Evolutionary conservation across 306 rosid genomes (phyloP).

Genomic region (Vicia sativa): DNA sequence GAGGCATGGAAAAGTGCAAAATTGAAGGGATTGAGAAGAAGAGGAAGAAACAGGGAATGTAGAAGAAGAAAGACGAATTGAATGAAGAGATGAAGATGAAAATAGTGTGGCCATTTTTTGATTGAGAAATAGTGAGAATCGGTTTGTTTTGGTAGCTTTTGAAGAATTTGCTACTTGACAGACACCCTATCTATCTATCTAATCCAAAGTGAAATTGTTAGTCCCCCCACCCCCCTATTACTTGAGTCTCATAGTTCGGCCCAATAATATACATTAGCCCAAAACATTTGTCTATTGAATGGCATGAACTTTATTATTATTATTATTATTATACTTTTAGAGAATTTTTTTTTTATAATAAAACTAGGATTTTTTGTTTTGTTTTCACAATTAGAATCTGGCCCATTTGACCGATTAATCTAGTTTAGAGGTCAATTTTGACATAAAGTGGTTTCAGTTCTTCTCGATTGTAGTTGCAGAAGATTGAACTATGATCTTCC

Average conservation of each 20-base stretch:
- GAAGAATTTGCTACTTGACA: neutral
- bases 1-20: slow-evolving; percentile 38
- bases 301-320: no score
- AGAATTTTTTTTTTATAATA: no score
- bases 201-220: neutral
- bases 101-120: slow-evolving; percentile 61
- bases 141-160: neutral
- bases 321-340: no score
- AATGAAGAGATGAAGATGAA: slow-evolving; percentile 45
- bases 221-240: no score
- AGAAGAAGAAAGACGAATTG: slow-evolving; percentile 35
- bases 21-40: slow-evolving; percentile 37
- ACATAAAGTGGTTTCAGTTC: no score
- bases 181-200: slow-evolving; percentile 22
- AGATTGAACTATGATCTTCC: no score
- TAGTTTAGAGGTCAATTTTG: no score
- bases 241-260: neutral
- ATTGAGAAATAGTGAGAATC: neutral
- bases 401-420: no score
- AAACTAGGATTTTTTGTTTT: no score
- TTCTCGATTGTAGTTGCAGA: no score
- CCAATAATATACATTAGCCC: neutral
- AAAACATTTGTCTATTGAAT: no score
- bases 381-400: no score
- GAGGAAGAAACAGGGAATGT: neutral